These are phyloP conservation scores for Orychophragmus violaceus DNA, from an alignment of 345 rosid species.

Conservation along the genomic window DNA sequence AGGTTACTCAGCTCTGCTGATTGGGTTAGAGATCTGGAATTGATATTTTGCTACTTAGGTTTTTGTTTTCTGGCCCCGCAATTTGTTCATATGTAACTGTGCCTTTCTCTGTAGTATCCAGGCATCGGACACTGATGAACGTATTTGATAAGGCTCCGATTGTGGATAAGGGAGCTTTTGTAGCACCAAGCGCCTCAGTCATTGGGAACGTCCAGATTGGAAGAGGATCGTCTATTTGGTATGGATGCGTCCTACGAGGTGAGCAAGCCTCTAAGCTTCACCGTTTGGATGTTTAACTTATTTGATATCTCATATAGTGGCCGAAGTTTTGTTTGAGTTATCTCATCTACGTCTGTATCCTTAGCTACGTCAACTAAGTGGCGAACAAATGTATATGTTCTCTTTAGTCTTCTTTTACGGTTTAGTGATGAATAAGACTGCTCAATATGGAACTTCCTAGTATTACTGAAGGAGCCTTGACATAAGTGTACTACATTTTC, in stretches of 20 bases:
- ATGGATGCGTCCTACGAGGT: slow-evolving; percentile 96
- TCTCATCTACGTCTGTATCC: neutral
- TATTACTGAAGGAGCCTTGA: neutral
- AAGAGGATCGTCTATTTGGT: slow-evolving; percentile 83
- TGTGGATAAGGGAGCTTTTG: slow-evolving; percentile 80
- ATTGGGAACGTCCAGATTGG: slow-evolving; percentile 84
- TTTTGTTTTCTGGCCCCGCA: neutral
- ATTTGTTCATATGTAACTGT: neutral
- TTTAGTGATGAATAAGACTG: neutral
- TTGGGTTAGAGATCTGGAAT: slow-evolving; percentile 19
- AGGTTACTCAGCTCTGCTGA: neutral
- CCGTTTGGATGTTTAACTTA: neutral
- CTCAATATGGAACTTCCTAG: neutral
- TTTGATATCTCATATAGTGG: neutral
- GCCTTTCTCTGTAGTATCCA: slow-evolving; percentile 49
- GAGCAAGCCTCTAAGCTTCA: slow-evolving; percentile 20
- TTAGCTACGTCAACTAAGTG: neutral
- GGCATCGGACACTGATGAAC: slow-evolving; percentile 95
- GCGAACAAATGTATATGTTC: neutral
- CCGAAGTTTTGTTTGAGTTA: neutral
- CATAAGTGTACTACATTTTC: neutral
- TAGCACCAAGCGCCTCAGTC: slow-evolving; percentile 90
- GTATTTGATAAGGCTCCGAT: slow-evolving; percentile 76
- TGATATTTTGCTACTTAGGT: neutral
- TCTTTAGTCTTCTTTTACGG: neutral